phyloP scores from a whole-genome alignment of 805 yeast species.

The Cyberlindnera xylosilytica region DNA sequence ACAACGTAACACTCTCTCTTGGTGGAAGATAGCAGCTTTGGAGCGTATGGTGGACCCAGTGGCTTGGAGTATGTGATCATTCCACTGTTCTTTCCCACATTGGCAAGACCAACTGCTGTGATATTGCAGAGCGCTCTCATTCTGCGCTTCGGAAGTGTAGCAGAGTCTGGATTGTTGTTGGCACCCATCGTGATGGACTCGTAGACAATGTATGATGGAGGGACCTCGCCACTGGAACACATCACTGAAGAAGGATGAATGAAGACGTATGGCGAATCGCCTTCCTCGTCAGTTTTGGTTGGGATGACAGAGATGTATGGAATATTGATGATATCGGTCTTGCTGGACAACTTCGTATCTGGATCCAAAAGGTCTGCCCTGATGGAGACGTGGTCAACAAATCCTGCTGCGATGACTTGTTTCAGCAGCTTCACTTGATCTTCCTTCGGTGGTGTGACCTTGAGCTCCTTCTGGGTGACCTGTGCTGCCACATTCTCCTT shows the following conservation, averaged over 20 bases:
- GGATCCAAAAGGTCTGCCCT: slow-evolving; percentile 72
- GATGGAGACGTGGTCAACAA: slow-evolving; percentile 84
- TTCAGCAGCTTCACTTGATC: slow-evolving; percentile 74
- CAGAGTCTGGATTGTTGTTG: slow-evolving; percentile 40
- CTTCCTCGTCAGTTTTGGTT: slow-evolving; percentile 31
- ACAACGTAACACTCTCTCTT: slow-evolving; percentile 86
- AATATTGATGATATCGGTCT: slow-evolving; percentile 51
- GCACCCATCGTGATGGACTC: slow-evolving; percentile 59
- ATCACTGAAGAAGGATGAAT: slow-evolving; percentile 79
- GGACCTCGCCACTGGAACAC: slow-evolving; percentile 56
- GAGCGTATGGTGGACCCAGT: slow-evolving; percentile 84
- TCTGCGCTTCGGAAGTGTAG: slow-evolving; percentile 47
- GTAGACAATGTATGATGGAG: slow-evolving; percentile 78
- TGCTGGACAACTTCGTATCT: slow-evolving; percentile 59
- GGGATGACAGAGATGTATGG: slow-evolving; percentile 61
- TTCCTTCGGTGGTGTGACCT: slow-evolving; percentile 63
- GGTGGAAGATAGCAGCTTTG: slow-evolving; percentile 59
- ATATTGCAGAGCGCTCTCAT: slow-evolving; percentile 78
- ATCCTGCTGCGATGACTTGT: slow-evolving; percentile 92
- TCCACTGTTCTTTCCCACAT: slow-evolving; percentile 69
- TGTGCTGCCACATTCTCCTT: slow-evolving; percentile 56
- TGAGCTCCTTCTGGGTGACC: slow-evolving; percentile 41
- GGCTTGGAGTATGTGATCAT: slow-evolving; percentile 87
- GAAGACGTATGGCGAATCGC: slow-evolving; percentile 57
- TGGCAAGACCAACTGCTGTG: slow-evolving; percentile 69